Evolutionary conservation across 495 filamentous ascomycete genomes (phyloP).

Genomic region (Aspergillus carlsbadensis): DNA sequence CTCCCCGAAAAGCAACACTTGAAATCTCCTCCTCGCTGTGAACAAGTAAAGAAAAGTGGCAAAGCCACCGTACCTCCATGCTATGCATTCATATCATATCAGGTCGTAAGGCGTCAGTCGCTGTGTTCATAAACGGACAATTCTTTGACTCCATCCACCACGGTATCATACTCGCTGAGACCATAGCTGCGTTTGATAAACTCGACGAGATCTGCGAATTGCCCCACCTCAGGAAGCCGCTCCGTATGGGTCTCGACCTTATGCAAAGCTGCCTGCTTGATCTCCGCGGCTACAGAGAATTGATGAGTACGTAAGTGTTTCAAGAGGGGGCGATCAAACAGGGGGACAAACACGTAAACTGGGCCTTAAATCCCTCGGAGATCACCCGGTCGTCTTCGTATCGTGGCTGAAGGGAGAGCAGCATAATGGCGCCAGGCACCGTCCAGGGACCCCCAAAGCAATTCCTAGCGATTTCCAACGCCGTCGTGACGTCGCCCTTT

Average conservation of each 20-base stretch:
- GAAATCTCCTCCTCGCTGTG: too few relatives aligned
- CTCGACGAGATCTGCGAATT: constrained; percentile 3
- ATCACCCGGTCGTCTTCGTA: not conserved
- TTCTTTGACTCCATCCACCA: not conserved
- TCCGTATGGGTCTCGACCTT: not conserved
- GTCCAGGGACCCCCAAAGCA: constrained; percentile 5
- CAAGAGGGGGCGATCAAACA: not conserved
- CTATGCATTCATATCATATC: too few relatives aligned
- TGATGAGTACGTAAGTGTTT: not conserved
- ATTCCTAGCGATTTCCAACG: not conserved
- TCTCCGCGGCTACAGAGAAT: not conserved
- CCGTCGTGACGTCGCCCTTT: not conserved
- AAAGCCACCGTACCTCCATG: too few relatives aligned
- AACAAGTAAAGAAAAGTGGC: too few relatives aligned
- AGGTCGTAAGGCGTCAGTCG: too few relatives aligned
- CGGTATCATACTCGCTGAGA: not conserved
- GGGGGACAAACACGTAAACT: constrained; percentile 1
- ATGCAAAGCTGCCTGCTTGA: not conserved
- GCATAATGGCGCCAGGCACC: constrained; percentile 3
- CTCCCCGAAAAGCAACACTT: too few relatives aligned
- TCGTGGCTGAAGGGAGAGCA: constrained; percentile 8
- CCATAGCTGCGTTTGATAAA: constrained; percentile 1
- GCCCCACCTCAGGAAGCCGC: constrained; percentile 6
- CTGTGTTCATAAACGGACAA: not conserved
- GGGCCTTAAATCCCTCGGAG: not conserved